Evolutionary conservation across 2,329 filamentous ascomycete species (phyloP), one percentile per base, ranked within the genome.

Genomic region (Colletotrichum scovillei): DNA sequence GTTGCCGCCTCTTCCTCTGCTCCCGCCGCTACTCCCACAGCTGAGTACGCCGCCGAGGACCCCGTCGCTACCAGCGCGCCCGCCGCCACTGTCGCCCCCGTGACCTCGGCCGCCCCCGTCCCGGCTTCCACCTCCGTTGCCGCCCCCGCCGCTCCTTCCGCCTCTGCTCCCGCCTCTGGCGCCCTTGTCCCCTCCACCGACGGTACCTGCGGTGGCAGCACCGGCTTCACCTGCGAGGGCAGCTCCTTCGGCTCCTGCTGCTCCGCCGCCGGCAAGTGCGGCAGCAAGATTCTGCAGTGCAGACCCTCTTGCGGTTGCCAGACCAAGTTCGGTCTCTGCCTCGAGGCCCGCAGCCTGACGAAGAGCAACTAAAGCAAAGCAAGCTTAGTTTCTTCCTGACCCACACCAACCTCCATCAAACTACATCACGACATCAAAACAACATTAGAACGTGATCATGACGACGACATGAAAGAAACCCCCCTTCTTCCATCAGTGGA

Each of bases 191-290:
- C 83, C 16, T 85, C 84, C 1, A 76, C 80, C 24, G 82, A 86
- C 62, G 84, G 83, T 19, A 79, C 78, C 22, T 86, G 85, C 66
- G 85, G 84, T 26, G 84, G 81, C 57, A 75, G 79, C 26, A 80
- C 78, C 22, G 82, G 81, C 22, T 81, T 81, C 73, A 86, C 84
- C 30, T 86, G 85, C 74, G 75, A 79, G 49, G 84, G 84, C n/a
- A 84, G 82, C 72, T 62, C 75, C 11, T 85, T 82, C 68, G 85
- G 85, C 2, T 76, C 82, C 69, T 86, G 86, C 79, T 88, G 86
- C 79, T 86, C 83, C 19, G 78, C 77, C 68, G 78, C 78, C 74
- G 78, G 83, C 60, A 81, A 79, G 76, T 88, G 86, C 68, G 82
- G 83, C 6, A 78, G 76, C 55, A 81, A 80, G 74, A 78, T 76